Conservation (phyloP, 2,329 filamentous ascomycete genomes). For the Sporothrix dimorphospora region DNA sequence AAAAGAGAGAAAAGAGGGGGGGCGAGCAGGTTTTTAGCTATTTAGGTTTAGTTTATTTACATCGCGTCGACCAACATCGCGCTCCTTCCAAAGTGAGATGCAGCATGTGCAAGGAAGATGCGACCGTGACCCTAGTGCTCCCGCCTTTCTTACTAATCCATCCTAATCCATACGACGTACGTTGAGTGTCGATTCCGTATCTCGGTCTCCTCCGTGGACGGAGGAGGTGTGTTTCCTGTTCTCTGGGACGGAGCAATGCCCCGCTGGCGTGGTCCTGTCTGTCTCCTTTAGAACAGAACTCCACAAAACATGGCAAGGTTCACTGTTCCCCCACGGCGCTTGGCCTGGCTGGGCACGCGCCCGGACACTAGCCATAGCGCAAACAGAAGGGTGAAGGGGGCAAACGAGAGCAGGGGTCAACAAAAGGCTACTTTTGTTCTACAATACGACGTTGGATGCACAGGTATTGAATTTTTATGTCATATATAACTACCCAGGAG, state of each 20-base stretch:
- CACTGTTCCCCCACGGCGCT: neutral
- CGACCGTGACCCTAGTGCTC: neutral
- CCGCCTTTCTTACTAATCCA: neutral
- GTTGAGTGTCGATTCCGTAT: neutral
- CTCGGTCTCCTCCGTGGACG: neutral
- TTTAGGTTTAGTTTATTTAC: slow-evolving; percentile 15
- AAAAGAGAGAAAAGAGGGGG: neutral
- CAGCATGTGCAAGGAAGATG: neutral
- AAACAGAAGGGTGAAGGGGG: neutral
- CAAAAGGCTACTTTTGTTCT: neutral
- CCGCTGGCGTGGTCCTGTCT: neutral
- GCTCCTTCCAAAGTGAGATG: neutral
- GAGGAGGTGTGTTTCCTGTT: neutral
- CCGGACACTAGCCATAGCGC: neutral
- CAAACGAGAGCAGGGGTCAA: neutral
- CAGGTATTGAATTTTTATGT: neutral
- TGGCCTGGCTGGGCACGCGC: neutral
- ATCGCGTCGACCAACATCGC: neutral
- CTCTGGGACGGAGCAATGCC: neutral
- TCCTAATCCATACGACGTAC: neutral
- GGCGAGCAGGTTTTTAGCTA: slow-evolving; percentile 11
- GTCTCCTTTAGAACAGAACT: neutral
- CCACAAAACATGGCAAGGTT: neutral
- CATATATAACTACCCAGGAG: neutral
- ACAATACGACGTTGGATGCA: neutral